phyloP scores from a whole-genome alignment of 805 yeast genomes.

The Scheffersomyces stipitis region DNA sequence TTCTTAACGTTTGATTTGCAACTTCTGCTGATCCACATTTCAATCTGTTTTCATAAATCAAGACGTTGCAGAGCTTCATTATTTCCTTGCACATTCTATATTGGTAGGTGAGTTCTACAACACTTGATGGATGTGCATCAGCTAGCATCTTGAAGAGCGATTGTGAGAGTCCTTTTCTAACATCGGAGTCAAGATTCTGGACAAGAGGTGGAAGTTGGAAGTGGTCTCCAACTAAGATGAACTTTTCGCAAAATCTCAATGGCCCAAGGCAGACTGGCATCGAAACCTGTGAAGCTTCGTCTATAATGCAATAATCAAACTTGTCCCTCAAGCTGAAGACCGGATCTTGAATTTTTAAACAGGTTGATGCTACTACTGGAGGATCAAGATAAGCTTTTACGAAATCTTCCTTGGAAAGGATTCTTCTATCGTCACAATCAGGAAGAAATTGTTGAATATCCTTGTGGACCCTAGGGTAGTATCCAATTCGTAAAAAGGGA shows the following conservation, averaged over 20 bases:
- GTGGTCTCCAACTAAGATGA: conserved; percentile 95
- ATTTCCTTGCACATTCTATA: conserved; percentile 92
- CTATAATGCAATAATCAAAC: conserved; percentile 92
- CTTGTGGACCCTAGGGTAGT: conserved; percentile 57
- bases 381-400: conserved; percentile 50
- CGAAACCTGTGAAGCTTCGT: conserved; percentile 95
- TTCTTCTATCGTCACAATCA: conserved; percentile 27
- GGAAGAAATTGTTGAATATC: conserved; percentile 56
- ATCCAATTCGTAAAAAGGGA: conserved; percentile 68
- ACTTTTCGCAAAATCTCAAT: conserved; percentile 68
- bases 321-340: conserved; percentile 50
- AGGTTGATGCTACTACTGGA: conserved; percentile 84
- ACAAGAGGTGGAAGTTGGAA: conserved; percentile 90
- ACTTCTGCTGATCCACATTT: conserved; percentile 72
- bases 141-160: conserved; percentile 78
- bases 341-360: conserved; percentile 71
- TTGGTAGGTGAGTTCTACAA: conserved; percentile 77
- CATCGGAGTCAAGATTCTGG: conserved; percentile 54
- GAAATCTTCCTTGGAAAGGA: conserved; percentile 47
- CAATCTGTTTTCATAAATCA: conserved; percentile 74
- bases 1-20: conserved; percentile 52
- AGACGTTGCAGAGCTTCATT: conserved; percentile 75
- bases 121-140: conserved; percentile 68
- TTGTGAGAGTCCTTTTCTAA: conserved; percentile 63
- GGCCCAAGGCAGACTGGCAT: conserved; percentile 93